These are phyloP conservation scores for Gracilariopsis chorda DNA, from an alignment of 23 red algal genomes.

Conservation along the genomic window DNA sequence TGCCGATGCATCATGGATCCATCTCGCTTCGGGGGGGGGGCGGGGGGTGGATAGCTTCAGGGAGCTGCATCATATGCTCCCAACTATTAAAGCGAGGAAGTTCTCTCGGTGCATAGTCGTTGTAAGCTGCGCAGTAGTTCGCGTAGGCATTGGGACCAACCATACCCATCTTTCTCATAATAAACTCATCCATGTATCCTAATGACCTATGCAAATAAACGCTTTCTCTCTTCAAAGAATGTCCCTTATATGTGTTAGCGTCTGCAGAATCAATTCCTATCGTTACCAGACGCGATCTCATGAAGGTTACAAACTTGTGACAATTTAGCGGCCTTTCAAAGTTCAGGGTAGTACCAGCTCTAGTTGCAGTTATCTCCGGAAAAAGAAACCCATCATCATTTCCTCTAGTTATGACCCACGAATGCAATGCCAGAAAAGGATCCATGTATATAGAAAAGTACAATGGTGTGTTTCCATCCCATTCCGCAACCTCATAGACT, in stretches of 20 bases:
- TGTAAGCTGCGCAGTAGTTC: conserved; percentile 29
- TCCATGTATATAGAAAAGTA: conserved; percentile 13
- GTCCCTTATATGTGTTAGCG: background rate
- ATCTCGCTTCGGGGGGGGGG: background rate
- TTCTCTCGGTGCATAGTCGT: conserved; percentile 2
- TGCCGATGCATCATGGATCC: background rate
- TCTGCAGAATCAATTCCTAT: background rate
- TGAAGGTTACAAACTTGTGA: too few species aligned
- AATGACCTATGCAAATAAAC: background rate
- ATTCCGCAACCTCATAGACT: conserved; percentile 6
- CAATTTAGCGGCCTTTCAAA: too few species aligned
- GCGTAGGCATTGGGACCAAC: background rate
- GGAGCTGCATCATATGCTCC: background rate
- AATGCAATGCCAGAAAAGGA: background rate
- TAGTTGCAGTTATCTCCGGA: too few species aligned
- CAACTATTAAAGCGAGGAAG: background rate
- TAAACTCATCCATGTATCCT: background rate
- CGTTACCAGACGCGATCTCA: too few species aligned
- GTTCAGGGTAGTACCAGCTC: too few species aligned
- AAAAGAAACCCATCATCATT: background rate
- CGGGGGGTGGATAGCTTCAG: conserved; percentile 7
- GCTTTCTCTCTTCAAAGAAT: background rate
- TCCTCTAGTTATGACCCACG: background rate
- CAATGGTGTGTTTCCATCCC: background rate
- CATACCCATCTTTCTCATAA: conserved; percentile 24